Evolutionary conservation across 148 eudicot genomes (phyloP).

Genomic region (Camellia japonica): DNA sequence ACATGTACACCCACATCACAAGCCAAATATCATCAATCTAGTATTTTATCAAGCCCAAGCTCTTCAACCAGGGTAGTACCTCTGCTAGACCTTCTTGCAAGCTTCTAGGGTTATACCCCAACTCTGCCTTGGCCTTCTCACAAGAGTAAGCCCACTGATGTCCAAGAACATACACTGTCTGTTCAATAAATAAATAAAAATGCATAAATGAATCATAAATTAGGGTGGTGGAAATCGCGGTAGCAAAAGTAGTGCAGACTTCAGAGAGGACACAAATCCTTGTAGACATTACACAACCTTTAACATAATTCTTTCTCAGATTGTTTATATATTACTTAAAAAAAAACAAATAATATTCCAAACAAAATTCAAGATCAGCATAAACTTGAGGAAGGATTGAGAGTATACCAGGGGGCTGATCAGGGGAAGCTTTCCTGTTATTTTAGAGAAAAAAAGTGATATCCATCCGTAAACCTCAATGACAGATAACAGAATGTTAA

Average conservation of each 20-base stretch:
- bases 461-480: constrained; percentile 72
- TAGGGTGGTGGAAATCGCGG: not conserved
- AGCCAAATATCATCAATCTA: constrained; percentile 19
- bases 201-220: not conserved
- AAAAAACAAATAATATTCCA: not conserved
- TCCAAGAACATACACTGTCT: constrained; percentile 58
- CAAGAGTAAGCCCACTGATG: constrained; percentile 88
- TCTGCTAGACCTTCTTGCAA: constrained; percentile 77
- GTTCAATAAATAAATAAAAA: constrained; percentile 5
- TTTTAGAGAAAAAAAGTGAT: constrained; percentile 52
- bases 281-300: not conserved
- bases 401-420: constrained; percentile 83
- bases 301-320: not conserved
- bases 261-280: not conserved
- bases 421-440: constrained; percentile 80
- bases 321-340: too few species aligned
- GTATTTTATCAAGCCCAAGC: constrained; percentile 56
- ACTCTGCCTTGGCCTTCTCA: constrained; percentile 70
- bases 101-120: constrained; percentile 78
- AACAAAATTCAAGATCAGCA: not conserved
- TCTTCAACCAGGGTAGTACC: constrained; percentile 79
- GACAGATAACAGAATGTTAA: constrained; percentile 47
- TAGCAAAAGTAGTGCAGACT: not conserved
- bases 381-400: not conserved
- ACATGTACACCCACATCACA: not conserved